A percentile compares a stretch with the other conserved stretches of the same genome.
Evolutionary conservation across 2,329 filamentous ascomycete species (phyloP).

Genomic region (Fonsecaea pedrosoi): DNA sequence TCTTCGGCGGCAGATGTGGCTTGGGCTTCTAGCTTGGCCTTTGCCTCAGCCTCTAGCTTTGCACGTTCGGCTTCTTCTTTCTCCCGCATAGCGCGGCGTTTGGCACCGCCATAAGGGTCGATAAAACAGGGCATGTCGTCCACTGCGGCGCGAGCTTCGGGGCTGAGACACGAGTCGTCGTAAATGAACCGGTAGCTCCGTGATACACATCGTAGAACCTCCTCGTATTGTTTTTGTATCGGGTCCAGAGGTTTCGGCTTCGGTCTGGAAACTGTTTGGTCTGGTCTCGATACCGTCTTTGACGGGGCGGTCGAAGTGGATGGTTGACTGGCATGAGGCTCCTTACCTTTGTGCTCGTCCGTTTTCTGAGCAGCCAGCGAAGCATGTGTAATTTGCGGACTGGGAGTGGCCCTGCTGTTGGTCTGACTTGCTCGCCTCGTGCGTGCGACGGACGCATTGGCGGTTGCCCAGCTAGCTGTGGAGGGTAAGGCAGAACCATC

Average conservation of each 20-base stretch:
- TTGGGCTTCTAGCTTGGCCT: slow-evolving; percentile 59
- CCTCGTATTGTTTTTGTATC: slow-evolving; percentile 44
- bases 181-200: slow-evolving; percentile 62
- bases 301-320: slow-evolving; percentile 27
- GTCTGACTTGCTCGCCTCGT: slow-evolving; percentile 74
- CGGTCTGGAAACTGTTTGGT: slow-evolving; percentile 41
- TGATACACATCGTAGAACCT: slow-evolving; percentile 55
- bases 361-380: slow-evolving; percentile 49
- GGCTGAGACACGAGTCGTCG: slow-evolving; percentile 53
- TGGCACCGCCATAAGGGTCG: slow-evolving; percentile 80
- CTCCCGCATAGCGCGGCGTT: slow-evolving; percentile 77
- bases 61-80: slow-evolving; percentile 68
- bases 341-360: slow-evolving; percentile 42
- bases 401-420: slow-evolving; percentile 80
- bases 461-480: slow-evolving; percentile 89
- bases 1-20: slow-evolving; percentile 41
- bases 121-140: slow-evolving; percentile 77
- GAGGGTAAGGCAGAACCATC: slow-evolving; percentile 91
- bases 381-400: slow-evolving; percentile 69
- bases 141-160: slow-evolving; percentile 60
- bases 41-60: slow-evolving; percentile 61
- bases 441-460: slow-evolving; percentile 68
- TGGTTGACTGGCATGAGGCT: slow-evolving; percentile 27
- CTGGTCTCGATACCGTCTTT: slow-evolving; percentile 38
- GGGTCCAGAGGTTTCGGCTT: slow-evolving; percentile 39